These are phyloP conservation scores for Umbelopsis sp. DNA, from an alignment of 192 early-diverging fungal genomes.

Conservation along the genomic window DNA sequence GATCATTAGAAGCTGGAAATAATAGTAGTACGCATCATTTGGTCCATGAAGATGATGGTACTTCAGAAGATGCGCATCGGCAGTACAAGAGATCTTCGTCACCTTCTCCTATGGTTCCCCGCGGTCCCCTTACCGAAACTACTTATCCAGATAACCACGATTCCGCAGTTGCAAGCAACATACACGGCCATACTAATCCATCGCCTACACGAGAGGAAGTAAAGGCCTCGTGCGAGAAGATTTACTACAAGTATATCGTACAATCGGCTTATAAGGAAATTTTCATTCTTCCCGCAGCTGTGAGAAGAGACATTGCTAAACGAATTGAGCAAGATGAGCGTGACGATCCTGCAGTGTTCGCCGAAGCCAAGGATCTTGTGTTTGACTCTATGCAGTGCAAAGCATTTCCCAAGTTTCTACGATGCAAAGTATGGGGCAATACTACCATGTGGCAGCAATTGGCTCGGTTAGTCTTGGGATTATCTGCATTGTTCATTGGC, in stretches of 20 bases:
- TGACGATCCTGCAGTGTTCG: constrained; percentile 55
- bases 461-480: constrained; percentile 47
- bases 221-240: constrained; percentile 48
- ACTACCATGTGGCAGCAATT: constrained; percentile 51
- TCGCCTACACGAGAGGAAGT: constrained; percentile 49
- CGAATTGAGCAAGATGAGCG: constrained; percentile 32
- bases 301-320: constrained; percentile 26
- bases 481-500: constrained; percentile 53
- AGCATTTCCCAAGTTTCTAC: constrained; percentile 60
- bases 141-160: neutral
- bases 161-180: constrained; percentile 4
- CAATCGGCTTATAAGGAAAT: constrained; percentile 46
- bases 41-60: constrained; percentile 22
- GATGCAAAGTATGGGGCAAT: constrained; percentile 59
- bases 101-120: neutral
- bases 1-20: neutral
- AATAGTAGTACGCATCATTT: neutral
- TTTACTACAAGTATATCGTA: constrained; percentile 52
- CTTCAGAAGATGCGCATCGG: neutral
- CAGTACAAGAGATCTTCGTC: constrained; percentile 7
- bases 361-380: constrained; percentile 57
- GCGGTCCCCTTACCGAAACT: neutral
- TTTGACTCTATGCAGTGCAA: constrained; percentile 55
- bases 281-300: constrained; percentile 36
- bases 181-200: neutral